Conservation (phyloP, 495 filamentous ascomycete species). For the Penicillium pulvis region DNA sequence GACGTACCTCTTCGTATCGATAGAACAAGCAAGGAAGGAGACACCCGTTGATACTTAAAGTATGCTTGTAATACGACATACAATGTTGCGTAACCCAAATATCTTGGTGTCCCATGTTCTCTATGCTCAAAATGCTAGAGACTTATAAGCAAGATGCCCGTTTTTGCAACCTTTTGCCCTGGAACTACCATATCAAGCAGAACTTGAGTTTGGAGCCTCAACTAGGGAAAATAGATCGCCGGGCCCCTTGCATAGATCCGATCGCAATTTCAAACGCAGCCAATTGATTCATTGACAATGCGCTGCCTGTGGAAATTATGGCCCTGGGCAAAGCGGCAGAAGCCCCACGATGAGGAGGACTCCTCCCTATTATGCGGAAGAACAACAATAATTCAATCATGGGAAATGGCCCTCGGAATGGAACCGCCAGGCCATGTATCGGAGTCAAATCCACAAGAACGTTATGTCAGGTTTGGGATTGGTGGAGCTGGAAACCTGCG, state of each 20-base stretch:
- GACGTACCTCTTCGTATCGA: neutral
- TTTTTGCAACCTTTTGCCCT: neutral
- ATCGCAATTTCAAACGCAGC: neutral
- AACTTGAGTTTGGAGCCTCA: neutral
- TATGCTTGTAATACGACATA: neutral
- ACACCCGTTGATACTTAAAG: neutral
- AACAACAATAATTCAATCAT: conserved; percentile 11
- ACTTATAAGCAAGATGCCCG: neutral
- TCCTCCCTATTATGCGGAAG: conserved; percentile 13
- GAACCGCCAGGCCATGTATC: neutral
- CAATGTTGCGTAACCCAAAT: neutral
- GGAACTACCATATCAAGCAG: neutral
- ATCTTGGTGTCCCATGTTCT: neutral
- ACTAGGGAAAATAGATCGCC: neutral
- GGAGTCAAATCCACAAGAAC: conserved; percentile 21
- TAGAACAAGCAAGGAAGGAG: neutral
- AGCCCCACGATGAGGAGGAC: conserved; percentile 16
- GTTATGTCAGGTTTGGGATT: conserved; percentile 41
- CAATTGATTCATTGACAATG: conserved; percentile 13
- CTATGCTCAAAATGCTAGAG: neutral
- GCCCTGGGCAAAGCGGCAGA: conserved; percentile 22
- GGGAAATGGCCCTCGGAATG: conserved; percentile 8
- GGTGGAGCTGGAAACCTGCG: conserved; percentile 44
- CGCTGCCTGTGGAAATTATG: conserved; percentile 20
- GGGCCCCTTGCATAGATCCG: neutral